Evolutionary conservation across 345 rosid genomes (phyloP), one percentile per base, ranked within the genome.

Genomic region (Eucalyptus cloeziana): DNA sequence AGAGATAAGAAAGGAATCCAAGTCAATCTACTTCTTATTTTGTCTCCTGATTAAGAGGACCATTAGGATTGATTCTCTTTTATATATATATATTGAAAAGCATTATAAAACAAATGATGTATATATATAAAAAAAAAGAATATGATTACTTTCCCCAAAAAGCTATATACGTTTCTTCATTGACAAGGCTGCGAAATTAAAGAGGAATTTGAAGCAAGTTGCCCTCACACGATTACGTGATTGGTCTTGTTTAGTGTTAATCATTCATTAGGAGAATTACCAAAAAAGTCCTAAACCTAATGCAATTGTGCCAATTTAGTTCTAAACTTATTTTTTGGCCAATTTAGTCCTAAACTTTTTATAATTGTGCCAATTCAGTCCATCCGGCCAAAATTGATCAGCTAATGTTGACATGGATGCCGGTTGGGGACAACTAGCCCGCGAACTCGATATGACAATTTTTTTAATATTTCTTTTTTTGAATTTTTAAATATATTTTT

Each of bases 361-460:
- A 19, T 52, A 52, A 52, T 3, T 1, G 2, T 52, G 2, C 0
- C 0, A 52, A 21, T 52, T 52, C 2, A 52, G 0, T 52, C 25
- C 1, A 52, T 52, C 0, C 0, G 1, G 0, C 58, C 10, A 52
- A 52, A 19, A 52, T 52, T 7, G 5, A 0, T 10, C 5, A 0
- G 4, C 1, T 25, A 52, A 52, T 0, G 4, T 4, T 1, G 0
- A 52, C 5, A 1, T 52, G 25, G 10, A 52, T 0, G 10, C 2
- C 0, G 24, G 0, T 21, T 0, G 5, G 5, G 24, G 24, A 52
- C 0, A 7, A 2, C 0, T 21, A 2, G 24, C 10, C 1, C 0
- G 0, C 1, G 0, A 52, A 52, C 4, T 2, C 1, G 22, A 7
- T 52, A 25, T 52, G 10, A 5, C 5, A 21, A 52, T 52, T 52